A percentile compares a stretch with the other conserved stretches of the same genome.
phyloP scores from a whole-genome alignment of 2,329 filamentous ascomycete species.

The Colletotrichum aenigma region DNA sequence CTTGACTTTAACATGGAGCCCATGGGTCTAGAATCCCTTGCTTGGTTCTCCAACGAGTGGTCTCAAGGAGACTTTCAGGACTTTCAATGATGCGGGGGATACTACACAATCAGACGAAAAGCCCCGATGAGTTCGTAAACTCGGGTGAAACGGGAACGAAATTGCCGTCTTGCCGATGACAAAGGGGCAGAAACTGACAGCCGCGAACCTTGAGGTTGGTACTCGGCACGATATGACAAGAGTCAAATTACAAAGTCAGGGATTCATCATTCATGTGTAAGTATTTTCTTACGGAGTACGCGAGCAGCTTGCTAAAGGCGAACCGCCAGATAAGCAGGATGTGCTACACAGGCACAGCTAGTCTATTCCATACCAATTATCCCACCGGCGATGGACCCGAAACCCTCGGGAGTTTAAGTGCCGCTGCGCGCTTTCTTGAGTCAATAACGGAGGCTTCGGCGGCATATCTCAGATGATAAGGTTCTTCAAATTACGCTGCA shows the following conservation, averaged over 20 bases:
- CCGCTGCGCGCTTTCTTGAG: background rate
- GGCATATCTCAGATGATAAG: background rate
- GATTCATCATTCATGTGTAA: background rate
- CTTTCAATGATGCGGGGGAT: background rate
- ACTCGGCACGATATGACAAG: background rate
- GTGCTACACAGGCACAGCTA: background rate
- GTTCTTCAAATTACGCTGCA: background rate
- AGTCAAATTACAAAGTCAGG: background rate
- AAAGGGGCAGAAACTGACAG: background rate
- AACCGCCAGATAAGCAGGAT: background rate
- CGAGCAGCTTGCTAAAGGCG: background rate
- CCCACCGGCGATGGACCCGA: background rate
- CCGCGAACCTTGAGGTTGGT: background rate
- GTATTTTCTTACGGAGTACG: background rate
- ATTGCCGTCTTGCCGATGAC: background rate
- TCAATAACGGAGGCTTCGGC: background rate
- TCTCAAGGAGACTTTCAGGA: constrained; percentile 12
- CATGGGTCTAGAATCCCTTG: constrained; percentile 41
- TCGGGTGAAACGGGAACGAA: background rate
- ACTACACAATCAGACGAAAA: background rate
- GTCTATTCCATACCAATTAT: background rate
- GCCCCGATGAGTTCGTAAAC: background rate
- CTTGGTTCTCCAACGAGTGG: constrained; percentile 20
- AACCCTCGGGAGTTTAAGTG: background rate
- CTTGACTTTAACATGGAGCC: constrained; percentile 50